Evolutionary conservation across 257 asterid genomes (phyloP).

Genomic region (Solanum peruvianum): DNA sequence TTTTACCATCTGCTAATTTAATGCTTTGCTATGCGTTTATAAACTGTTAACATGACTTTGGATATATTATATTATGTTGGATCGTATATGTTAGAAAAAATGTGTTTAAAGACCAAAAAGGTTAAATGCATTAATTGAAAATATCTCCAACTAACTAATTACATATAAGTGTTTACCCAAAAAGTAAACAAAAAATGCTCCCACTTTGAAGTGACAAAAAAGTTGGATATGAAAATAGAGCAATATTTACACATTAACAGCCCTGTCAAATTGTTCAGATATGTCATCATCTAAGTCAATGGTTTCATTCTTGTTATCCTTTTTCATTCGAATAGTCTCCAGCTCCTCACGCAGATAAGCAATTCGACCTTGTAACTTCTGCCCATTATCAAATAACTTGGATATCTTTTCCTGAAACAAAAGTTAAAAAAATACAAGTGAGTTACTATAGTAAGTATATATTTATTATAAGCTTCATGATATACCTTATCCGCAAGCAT

Average conservation of each 20-base stretch:
- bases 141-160: not conserved
- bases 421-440: not conserved
- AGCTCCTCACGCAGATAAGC: conserved; percentile 40
- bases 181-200: not conserved
- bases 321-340: conserved; percentile 20
- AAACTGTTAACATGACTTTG: not conserved
- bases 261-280: not conserved
- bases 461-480: not conserved
- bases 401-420: conserved; percentile 39
- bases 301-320: not conserved
- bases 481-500: conserved; percentile 45
- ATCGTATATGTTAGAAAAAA: not conserved
- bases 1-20: not conserved
- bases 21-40: not conserved
- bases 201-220: not conserved
- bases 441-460: not conserved
- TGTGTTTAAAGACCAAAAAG: not conserved
- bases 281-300: conserved; percentile 3
- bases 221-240: not conserved
- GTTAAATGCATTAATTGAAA: not conserved
- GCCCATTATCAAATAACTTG: conserved; percentile 69
- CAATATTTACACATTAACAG: not conserved
- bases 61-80: not conserved
- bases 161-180: not conserved
- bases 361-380: conserved; percentile 48